phyloP scores from a whole-genome alignment of 331 rosid species.

The Quercus lobata region DNA sequence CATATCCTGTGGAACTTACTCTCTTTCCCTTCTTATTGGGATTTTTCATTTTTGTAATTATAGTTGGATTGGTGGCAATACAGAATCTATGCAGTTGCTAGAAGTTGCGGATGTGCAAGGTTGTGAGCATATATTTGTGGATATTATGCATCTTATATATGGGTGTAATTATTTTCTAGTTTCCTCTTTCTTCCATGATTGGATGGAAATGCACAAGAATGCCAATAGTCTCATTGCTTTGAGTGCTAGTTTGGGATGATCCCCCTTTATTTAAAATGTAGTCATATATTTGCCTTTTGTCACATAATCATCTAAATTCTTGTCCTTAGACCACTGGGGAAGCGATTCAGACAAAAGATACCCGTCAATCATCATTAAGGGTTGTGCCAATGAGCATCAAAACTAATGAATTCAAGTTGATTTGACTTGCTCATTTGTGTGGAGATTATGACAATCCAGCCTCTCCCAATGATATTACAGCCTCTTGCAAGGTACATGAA shows the following conservation, averaged over 20 bases:
- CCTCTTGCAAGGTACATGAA: too few species aligned
- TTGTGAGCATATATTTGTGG: neutral
- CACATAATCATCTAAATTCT: neutral
- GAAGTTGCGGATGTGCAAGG: neutral
- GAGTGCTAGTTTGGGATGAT: neutral
- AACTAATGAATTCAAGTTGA: neutral
- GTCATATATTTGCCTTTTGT: neutral
- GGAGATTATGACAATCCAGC: neutral
- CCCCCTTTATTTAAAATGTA: neutral
- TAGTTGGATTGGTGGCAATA: constrained; percentile 7
- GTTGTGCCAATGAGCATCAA: neutral
- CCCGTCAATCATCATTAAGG: neutral
- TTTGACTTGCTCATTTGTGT: neutral
- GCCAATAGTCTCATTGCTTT: neutral
- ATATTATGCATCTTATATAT: neutral
- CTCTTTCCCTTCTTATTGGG: neutral
- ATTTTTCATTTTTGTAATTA: constrained; percentile 26
- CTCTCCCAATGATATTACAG: too few species aligned
- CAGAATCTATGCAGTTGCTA: neutral
- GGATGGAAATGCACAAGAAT: neutral
- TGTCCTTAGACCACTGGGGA: neutral
- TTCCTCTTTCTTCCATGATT: neutral
- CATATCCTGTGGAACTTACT: neutral
- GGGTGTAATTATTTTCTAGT: neutral
- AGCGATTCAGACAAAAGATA: neutral